Percentiles rank a stretch among this genome's conserved stretches.
These are phyloP conservation scores for Fusarium equiseti DNA, from an alignment of 2,329 filamentous ascomycete species.

Conservation along the genomic window DNA sequence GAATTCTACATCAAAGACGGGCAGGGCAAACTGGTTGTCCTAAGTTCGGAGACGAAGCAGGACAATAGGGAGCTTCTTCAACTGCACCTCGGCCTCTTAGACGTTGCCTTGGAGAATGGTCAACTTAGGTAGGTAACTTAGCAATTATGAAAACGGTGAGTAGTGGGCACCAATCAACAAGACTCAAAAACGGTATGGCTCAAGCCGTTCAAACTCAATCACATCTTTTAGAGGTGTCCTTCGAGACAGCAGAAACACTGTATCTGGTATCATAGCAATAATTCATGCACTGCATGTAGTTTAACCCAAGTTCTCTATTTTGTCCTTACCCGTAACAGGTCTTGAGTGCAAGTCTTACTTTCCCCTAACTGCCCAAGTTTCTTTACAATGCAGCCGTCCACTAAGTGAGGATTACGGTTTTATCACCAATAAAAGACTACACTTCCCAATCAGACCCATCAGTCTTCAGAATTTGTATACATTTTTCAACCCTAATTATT, in stretches of 20 bases:
- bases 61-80: background rate
- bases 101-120: background rate
- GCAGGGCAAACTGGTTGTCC: background rate
- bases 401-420: background rate
- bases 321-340: background rate
- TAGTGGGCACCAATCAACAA: background rate
- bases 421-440: slow-evolving; percentile 3
- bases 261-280: background rate
- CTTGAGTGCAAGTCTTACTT: background rate
- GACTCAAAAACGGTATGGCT: background rate
- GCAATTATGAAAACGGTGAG: slow-evolving; percentile 2
- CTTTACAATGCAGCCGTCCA: background rate
- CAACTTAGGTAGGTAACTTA: background rate
- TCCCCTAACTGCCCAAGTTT: background rate
- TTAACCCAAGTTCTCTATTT: background rate
- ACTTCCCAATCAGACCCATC: background rate
- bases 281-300: background rate
- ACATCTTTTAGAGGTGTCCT: background rate
- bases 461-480: background rate
- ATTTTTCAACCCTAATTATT: background rate
- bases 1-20: background rate
- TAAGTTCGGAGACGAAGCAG: background rate
- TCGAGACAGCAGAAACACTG: background rate
- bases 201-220: background rate
- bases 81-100: background rate